These are phyloP conservation scores for Phaeotremella skinneri DNA, from an alignment of 768 basidiomycete genomes.

Conservation along the genomic window DNA sequence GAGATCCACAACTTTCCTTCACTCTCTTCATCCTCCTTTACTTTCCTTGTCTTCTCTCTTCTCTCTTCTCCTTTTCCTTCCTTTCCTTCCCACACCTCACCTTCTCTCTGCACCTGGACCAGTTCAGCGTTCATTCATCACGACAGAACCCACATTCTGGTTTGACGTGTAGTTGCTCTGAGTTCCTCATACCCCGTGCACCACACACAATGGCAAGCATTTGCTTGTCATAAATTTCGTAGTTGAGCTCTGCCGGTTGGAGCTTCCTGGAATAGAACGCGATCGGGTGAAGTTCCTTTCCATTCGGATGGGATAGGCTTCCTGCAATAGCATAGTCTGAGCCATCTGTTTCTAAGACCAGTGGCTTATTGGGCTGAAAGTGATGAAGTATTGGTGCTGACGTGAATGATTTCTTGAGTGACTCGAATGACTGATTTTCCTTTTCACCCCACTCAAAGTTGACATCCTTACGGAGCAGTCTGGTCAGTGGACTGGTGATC, in stretches of 20 bases:
- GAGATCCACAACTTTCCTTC: too few relatives aligned
- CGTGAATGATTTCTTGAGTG: constrained; percentile 15
- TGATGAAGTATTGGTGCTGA: constrained; percentile 19
- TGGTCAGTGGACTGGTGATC: constrained; percentile 24
- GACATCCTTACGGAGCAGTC: constrained; percentile 15
- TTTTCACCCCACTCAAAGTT: neutral
- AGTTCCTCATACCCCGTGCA: too few relatives aligned
- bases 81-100: constrained; percentile 44
- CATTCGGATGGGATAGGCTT: constrained; percentile 39
- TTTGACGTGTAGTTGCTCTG: too few relatives aligned
- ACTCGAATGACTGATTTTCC: constrained; percentile 9
- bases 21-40: too few relatives aligned
- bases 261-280: constrained; percentile 50
- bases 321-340: constrained; percentile 46
- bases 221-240: constrained; percentile 59
- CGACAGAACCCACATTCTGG: too few relatives aligned
- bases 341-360: constrained; percentile 34
- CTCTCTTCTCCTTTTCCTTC: constrained; percentile 43
- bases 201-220: constrained; percentile 55
- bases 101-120: constrained; percentile 42
- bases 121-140: too few relatives aligned
- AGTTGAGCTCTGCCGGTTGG: constrained; percentile 54
- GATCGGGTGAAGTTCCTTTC: constrained; percentile 39
- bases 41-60: too few relatives aligned
- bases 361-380: constrained; percentile 9